Conservation (phyloP, 1,284 basidiomycete genomes). For the Heterobasidion annosum region DNA sequence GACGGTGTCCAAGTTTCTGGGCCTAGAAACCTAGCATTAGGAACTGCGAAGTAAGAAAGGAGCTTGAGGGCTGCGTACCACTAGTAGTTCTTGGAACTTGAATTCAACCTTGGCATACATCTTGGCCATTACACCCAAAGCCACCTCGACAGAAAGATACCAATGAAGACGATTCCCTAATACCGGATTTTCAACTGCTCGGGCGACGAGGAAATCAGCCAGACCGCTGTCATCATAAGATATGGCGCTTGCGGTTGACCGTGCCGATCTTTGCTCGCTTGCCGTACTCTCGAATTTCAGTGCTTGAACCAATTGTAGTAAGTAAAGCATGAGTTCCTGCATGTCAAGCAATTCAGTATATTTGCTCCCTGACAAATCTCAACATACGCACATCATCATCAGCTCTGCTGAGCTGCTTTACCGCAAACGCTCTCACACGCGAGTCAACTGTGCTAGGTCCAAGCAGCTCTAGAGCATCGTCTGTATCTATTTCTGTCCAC, state of each 20-base stretch:
- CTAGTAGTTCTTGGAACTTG: conserved; percentile 81
- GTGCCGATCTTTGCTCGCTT: conserved; percentile 58
- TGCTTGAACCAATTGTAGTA: conserved; percentile 95
- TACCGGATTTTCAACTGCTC: conserved; percentile 76
- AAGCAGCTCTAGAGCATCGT: conserved; percentile 92
- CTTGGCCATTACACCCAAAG: conserved; percentile 70
- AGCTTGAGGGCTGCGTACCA: conserved; percentile 45
- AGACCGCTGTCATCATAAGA: conserved; percentile 81
- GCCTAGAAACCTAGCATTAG: conserved; percentile 30
- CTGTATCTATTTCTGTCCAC: conserved; percentile 96
- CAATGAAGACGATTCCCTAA: conserved; percentile 93
- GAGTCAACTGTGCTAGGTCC: conserved; percentile 90
- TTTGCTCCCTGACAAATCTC: not conserved
- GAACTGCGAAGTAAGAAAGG: not conserved
- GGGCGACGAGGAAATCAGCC: conserved; percentile 83
- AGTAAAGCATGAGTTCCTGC: conserved; percentile 87
- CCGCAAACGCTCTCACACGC: conserved; percentile 89
- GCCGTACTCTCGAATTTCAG: conserved; percentile 88
- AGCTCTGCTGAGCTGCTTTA: conserved; percentile 82
- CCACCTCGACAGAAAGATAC: conserved; percentile 95
- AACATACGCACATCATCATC: conserved; percentile 78
- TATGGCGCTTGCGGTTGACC: conserved; percentile 60
- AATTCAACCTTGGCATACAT: conserved; percentile 90
- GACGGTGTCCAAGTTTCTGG: conserved; percentile 66
- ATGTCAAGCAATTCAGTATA: not conserved